Conservation (phyloP, 164 flowering plant genomes). For the Umbellularia californica region DNA sequence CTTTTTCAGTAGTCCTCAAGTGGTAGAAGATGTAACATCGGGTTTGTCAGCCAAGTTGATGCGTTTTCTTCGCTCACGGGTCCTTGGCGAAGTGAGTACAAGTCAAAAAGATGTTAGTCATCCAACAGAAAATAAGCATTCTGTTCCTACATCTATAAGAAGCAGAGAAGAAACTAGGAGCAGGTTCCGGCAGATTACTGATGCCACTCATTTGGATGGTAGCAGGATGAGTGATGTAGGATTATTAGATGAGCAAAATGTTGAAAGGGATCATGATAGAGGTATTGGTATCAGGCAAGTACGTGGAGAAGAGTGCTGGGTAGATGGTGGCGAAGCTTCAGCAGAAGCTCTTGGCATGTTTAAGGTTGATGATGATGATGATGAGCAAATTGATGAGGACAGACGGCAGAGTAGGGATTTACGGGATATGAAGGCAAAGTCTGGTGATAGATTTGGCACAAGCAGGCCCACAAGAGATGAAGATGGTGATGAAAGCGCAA, state of each 20-base stretch:
- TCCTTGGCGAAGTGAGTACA: constrained; percentile 62
- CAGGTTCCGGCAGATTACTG: constrained; percentile 52
- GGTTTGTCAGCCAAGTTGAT: constrained; percentile 89
- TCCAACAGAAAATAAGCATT: constrained; percentile 43
- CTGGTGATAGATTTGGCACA: constrained; percentile 24
- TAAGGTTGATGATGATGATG: constrained; percentile 36
- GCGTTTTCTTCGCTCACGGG: constrained; percentile 85
- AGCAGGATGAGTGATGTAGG: constrained; percentile 37
- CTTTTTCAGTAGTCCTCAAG: constrained; percentile 59
- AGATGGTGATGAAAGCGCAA: constrained; percentile 53
- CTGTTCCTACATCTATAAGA: constrained; percentile 34
- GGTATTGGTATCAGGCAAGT: constrained; percentile 19
- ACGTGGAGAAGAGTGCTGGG: constrained; percentile 40
- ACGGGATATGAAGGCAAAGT: constrained; percentile 47
- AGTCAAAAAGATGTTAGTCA: constrained; percentile 55
- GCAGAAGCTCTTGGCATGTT: constrained; percentile 31
- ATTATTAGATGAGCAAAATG: constrained; percentile 32
- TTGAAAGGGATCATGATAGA: constrained; percentile 52
- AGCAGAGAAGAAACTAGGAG: constrained; percentile 66
- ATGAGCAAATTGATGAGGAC: constrained; percentile 35
- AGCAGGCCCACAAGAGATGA: constrained; percentile 34
- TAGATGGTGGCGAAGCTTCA: constrained; percentile 36
- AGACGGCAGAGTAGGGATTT: constrained; percentile 38
- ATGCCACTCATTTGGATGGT: constrained; percentile 46
- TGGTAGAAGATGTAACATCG: constrained; percentile 92